Percentiles rank a stretch among this genome's conserved stretches.
Conservation (phyloP, 1,284 basidiomycete species). For the Ceratobasidium sp. region DNA sequence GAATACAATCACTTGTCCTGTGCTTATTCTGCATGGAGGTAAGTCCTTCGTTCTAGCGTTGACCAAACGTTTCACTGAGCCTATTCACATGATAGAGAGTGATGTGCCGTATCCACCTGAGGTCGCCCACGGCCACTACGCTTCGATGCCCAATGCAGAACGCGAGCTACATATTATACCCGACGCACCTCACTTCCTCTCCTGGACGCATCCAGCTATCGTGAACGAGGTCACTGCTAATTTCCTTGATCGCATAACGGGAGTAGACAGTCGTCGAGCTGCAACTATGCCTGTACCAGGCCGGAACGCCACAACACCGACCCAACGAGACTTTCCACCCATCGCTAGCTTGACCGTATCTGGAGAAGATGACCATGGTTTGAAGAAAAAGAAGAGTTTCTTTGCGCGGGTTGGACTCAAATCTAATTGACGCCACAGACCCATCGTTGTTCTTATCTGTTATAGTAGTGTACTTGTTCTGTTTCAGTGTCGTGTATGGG, state of each 20-base stretch:
- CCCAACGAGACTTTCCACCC: slow-evolving; percentile 10
- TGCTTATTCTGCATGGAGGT: slow-evolving; percentile 48
- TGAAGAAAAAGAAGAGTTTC: slow-evolving; percentile 30
- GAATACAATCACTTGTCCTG: slow-evolving; percentile 43
- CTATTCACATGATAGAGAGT: slow-evolving; percentile 15
- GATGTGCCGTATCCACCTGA: slow-evolving; percentile 36
- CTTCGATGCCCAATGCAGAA: slow-evolving; percentile 44
- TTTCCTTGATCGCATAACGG: slow-evolving; percentile 46
- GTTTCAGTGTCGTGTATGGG: not conserved
- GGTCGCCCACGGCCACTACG: slow-evolving; percentile 44
- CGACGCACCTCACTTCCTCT: slow-evolving; percentile 46
- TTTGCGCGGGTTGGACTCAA: slow-evolving; percentile 24
- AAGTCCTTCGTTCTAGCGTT: not conserved
- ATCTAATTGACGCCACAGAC: slow-evolving; percentile 7
- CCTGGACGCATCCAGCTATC: slow-evolving; percentile 46
- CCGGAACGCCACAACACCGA: slow-evolving; percentile 17
- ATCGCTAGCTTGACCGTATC: slow-evolving; percentile 2
- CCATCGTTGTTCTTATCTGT: slow-evolving; percentile 9
- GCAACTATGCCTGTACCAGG: slow-evolving; percentile 23
- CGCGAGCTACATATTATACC: slow-evolving; percentile 45
- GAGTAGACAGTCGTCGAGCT: slow-evolving; percentile 44
- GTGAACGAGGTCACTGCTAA: slow-evolving; percentile 45
- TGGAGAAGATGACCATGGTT: not conserved
- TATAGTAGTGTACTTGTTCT: slow-evolving; percentile 23
- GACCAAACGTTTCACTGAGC: not conserved